phyloP scores from a whole-genome alignment of 1,139 yeast genomes.

The Saccharomyces pastorianus region DNA sequence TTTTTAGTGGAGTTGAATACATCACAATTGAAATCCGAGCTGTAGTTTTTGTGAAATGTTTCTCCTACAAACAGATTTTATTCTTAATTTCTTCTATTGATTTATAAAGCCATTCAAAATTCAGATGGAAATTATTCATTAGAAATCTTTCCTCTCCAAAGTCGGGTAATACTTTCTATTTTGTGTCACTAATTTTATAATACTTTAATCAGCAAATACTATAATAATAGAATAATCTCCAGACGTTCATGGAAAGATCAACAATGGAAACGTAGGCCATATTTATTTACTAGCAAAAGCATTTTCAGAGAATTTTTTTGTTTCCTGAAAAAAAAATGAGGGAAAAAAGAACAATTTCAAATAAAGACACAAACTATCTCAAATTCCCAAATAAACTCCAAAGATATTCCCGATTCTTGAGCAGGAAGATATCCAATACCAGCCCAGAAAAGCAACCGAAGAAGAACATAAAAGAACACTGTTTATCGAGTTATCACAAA shows the following conservation, averaged over 20 bases:
- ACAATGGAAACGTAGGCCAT: background rate
- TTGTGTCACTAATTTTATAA: background rate
- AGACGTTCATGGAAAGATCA: background rate
- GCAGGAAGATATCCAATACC: background rate
- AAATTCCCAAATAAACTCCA: background rate
- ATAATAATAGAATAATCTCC: too few relatives aligned
- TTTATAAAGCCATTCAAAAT: background rate
- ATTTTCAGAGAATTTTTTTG: background rate
- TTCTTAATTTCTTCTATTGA: background rate
- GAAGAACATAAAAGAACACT: background rate
- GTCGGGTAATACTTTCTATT: background rate
- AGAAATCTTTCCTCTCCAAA: background rate
- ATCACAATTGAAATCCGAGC: background rate
- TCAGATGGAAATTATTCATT: background rate
- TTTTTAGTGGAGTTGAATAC: constrained; percentile 6
- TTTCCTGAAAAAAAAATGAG: background rate
- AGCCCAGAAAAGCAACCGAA: background rate
- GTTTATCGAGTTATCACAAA: background rate
- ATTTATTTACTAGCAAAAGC: background rate
- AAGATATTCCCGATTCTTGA: background rate
- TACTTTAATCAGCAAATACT: background rate
- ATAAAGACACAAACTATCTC: background rate
- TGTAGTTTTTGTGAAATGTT: background rate
- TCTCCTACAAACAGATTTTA: background rate
- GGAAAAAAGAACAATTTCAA: background rate